Base-by-base conservation (phyloP, 2,329 filamentous ascomycete species). In the Colletotrichum theobromicola region DNA sequence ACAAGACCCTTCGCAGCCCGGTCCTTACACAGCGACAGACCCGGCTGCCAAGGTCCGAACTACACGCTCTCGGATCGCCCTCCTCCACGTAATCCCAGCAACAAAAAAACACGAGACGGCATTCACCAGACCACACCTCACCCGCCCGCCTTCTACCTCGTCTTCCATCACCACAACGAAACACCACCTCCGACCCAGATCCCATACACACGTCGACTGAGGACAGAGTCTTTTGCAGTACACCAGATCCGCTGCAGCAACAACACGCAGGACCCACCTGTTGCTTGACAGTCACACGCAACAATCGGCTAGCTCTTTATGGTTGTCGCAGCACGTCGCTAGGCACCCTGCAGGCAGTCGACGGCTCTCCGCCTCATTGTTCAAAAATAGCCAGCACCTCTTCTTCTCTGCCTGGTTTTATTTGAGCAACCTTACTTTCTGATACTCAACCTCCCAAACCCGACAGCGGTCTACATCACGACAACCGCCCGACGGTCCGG, bases 331-430 rank as follows among this genome's bases (percentile, higher is more conserved):
- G 79, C 67, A 77, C 78, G 78, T 76, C 79, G 73, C 75, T 81
- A 83, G 80, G 80, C 81, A 83, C 64, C 78, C 77, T 78, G 77
- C 79, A 83, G 78, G 75, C 71, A 74, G 71, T 75, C 72, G 55
- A 78, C 77, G 77, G 76, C 75, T 76, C 61, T 67, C 71, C 73
- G 68, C 76, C 75, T 76, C 70, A 69, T 77, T 77, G 74, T 76
- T 67, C 62, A 75, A 53, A 60, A 71, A 61, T 24, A 74, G 21
- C 37, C 35, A 13, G 15, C 60, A 37, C 21, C 50, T 57, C 68
- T 66, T 62, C 50, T 57, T 26, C 26, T 18, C 60, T 65, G 18
- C 35, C 42, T 58, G 30, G 35, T 58, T 35, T 24, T 28, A 21
- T 26, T 28, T 18, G 46, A 46, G 26, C 66, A 26, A 69, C 35